Evolutionary conservation across 2,329 filamentous ascomycete species (phyloP), one percentile per base, ranked within the genome.

Genomic region (Alternaria sp.): DNA sequence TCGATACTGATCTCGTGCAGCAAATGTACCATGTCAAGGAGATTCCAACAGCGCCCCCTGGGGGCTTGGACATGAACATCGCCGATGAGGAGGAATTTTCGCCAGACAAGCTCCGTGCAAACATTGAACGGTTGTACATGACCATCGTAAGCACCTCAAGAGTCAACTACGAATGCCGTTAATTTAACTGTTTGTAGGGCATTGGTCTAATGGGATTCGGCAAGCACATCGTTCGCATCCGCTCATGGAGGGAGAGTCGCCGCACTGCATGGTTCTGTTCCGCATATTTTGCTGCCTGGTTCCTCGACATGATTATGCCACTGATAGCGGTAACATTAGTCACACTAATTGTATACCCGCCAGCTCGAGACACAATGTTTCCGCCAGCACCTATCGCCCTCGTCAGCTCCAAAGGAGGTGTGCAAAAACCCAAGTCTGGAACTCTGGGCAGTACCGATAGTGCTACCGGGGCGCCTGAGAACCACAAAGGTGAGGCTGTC

Each of bases 1-100:
- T 4, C 4, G 9, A 14, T 48, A 52, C 74, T 81, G 63, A 79
- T 53, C 5, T 12, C 44, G 8, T 38, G 41, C 54, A 79, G 86
- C 86, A 89, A 86, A 86, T 89, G 76, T 89, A 88, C 74, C 85
- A 88, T 79, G 90, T 95, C 68, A 92, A 91, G 74, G 87, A 90
- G 28, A 86, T 89, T 9, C 80, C 85, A 0, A 77, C 84, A 49
- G 78, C 86, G 8, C 84, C 86, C 1, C 85, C 90, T 1, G 91
- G 90, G 6, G 87, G 88, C 14, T 81, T 97, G 38, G 92, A 96
- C 75, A 84, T 96, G 60, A 92, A 93, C 68, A 90, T 92, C 57
- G 89, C 92, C 5, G 90, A 93, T 40, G 89, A 94, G 55, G 92
- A 95, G 67, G 90, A 94, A 59, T 95, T 95, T 75, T 92, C 90